Conservation (phyloP, 768 basidiomycete species). For the Kwoniella dendrophila region DNA sequence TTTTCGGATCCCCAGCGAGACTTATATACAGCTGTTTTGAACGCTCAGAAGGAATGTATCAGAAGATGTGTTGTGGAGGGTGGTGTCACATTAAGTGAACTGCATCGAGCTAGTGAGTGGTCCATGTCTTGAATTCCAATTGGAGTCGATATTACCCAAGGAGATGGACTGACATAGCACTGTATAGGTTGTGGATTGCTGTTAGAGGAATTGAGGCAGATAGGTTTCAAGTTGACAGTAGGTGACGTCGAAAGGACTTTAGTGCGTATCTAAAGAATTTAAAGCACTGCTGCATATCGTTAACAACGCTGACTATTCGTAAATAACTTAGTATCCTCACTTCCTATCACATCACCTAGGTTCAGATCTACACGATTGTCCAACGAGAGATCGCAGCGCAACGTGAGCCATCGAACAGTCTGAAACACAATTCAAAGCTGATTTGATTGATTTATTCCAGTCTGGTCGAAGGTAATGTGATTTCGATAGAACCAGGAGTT, state of each 20-base stretch:
- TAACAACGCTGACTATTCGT: too few relatives aligned
- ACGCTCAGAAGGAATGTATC: constrained; percentile 56
- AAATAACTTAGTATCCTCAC: constrained; percentile 72
- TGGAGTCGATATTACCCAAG: background rate
- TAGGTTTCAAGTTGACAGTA: constrained; percentile 68
- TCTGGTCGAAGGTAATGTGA: constrained; percentile 80
- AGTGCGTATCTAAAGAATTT: constrained; percentile 28
- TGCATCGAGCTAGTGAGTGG: constrained; percentile 67
- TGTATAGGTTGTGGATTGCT: constrained; percentile 64
- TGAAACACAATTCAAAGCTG: constrained; percentile 7
- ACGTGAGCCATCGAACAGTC: constrained; percentile 37
- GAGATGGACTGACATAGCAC: background rate
- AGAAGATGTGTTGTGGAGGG: constrained; percentile 57
- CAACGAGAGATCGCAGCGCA: constrained; percentile 51
- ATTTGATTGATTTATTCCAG: constrained; percentile 47
- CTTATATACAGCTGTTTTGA: constrained; percentile 66
- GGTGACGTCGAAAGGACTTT: constrained; percentile 70
- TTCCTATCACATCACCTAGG: constrained; percentile 90
- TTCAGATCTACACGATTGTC: constrained; percentile 88
- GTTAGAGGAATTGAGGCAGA: constrained; percentile 71
- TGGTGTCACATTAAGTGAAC: constrained; percentile 67
- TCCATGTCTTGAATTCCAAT: background rate
- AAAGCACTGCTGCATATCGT: background rate
- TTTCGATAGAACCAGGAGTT: constrained; percentile 83
- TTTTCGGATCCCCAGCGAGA: constrained; percentile 80